Evolutionary conservation across 768 basidiomycete genomes (phyloP), one percentile per base, ranked within the genome.

Genomic region (Suillus spraguei): DNA sequence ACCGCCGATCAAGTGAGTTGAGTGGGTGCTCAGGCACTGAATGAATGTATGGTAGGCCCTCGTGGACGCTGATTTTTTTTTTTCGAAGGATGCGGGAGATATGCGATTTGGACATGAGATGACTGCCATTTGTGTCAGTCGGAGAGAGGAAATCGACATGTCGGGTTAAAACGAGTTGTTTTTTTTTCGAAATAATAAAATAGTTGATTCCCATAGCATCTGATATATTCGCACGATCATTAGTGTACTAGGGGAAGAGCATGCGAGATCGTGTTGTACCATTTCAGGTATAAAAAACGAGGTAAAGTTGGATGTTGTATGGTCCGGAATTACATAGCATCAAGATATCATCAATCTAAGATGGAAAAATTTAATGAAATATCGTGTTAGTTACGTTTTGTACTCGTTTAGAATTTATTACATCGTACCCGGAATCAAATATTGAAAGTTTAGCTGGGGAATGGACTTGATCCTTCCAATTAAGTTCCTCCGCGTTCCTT

Each of bases 231-330:
- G 28, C 28, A 28, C 28, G 28, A 28, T 28, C 28, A 28, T 28
- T 28, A 28, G 28, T 28, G 28, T 28, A 28, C 28, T n/a, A n/a
- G n/a, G n/a, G n/a, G n/a, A 4, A 28, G 28, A 28, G 2, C 28
- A 28, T 28, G 28, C 28, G 28, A 28, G 28, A 39, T 39, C 38
- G 38, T 39, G 38, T 39, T 20, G 3, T n/a, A 22, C 70, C 55
- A 62, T 50, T 68, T 71, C 13, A 4, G 67, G 70, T 61, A 71
- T 73, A 71, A 67, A 62, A 62, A 68, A 62, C 60, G 71, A 72
- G 70, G 50, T 63, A 38, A 56, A 47, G 5, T 64, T 70, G 60
- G 67, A 71, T 60, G 64, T 65, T 67, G 68, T n/a, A 67, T 65
- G 60, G 62, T 55, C 44, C 39, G 62, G 68, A 41, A 54, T 67